Percentiles rank a stretch among this genome's conserved stretches.
Conservation (phyloP, 139 green algal genomes). For the Ettlia oleoabundans region DNA sequence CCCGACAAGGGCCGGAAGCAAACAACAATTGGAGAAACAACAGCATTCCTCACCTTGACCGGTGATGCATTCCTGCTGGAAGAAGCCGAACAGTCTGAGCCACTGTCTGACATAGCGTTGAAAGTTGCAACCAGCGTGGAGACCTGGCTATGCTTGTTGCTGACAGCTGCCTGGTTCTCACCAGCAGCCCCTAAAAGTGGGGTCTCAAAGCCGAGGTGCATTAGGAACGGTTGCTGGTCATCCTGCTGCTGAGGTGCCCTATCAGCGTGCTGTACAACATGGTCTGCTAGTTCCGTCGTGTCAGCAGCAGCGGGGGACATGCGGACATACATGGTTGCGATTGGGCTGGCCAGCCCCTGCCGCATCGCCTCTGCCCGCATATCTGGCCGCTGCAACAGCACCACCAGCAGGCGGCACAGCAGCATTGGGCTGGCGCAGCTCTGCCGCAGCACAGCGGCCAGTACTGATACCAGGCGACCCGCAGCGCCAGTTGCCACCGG, state of each 20-base stretch:
- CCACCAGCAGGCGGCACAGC: slow-evolving; percentile 33
- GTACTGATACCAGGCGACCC: slow-evolving; percentile 7
- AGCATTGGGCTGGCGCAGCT: slow-evolving; percentile 44
- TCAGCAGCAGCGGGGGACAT: slow-evolving; percentile 1
- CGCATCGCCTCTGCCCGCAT: slow-evolving; percentile 38
- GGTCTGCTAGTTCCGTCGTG: not conserved
- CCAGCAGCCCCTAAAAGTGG: not conserved
- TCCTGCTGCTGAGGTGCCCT: slow-evolving; percentile 24
- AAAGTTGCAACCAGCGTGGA: not conserved
- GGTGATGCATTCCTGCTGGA: slow-evolving; percentile 11
- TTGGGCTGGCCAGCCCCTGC: slow-evolving; percentile 11
- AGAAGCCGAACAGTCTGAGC: slow-evolving; percentile 8
- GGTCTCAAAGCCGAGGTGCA: slow-evolving; percentile 21
- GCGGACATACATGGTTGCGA: slow-evolving; percentile 22
- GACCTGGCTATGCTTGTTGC: slow-evolving; percentile 14
- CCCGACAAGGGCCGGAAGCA: not conserved
- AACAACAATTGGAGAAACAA: not conserved
- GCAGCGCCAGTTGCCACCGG: not conserved
- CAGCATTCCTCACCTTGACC: not conserved
- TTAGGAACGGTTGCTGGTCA: not conserved
- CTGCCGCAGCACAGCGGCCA: slow-evolving; percentile 25
- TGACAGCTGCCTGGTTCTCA: not conserved
- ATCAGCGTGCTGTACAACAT: not conserved
- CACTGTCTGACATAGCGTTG: slow-evolving; percentile 26
- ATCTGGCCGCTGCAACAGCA: slow-evolving; percentile 42